Evolutionary conservation across 2,329 filamentous ascomycete species (phyloP), one percentile per base, ranked within the genome.

Genomic region (Passalora sequoiae): DNA sequence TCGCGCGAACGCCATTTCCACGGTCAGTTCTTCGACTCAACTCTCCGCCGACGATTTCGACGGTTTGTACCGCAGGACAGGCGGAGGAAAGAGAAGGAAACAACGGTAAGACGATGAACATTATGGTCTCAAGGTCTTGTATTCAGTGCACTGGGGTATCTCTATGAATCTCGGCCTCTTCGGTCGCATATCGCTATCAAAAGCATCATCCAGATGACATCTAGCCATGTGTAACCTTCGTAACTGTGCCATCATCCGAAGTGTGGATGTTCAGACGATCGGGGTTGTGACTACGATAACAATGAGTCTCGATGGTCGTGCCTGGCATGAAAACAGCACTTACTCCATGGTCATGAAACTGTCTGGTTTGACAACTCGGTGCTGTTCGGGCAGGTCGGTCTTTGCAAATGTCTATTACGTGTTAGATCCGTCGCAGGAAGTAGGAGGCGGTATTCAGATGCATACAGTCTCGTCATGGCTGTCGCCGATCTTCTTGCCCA

Each of bases 401-500:
- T 71, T 72, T 12, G 72, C 72, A 47, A 75, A 75, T 0, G 70
- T 74, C 71, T 74, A 39, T 0, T 10, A n/a, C 15, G 17, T 13
- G 24, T 40, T 27, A 24, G 28, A 21, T 9, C 38, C 21, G 19
- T 40, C n/a, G 22, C 24, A 15, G 19, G 41, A 15, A 44, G 12
- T 4, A 15, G 32, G 21, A 40, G 40, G 27, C 21, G 31, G 19
- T 24, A 25, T 9, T 10, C 36, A 20, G 19, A 15, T 8, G 53
- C 58, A 33, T 58, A 72, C 71, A 15, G 66, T 65, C 49, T 73
- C 67, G 46, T 72, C 64, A 29, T 65, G 65, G 20, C 47, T 43
- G 10, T 75, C 71, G 9, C 72, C 72, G 27, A 75, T 58, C 59
- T 73, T 73, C 69, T 75, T 75, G 53, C 72, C 72, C 57, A 69